Evolutionary conservation across 179 eudicot species (phyloP), one percentile per base, ranked within the genome.

Genomic region (Corrigiola litoralis): DNA sequence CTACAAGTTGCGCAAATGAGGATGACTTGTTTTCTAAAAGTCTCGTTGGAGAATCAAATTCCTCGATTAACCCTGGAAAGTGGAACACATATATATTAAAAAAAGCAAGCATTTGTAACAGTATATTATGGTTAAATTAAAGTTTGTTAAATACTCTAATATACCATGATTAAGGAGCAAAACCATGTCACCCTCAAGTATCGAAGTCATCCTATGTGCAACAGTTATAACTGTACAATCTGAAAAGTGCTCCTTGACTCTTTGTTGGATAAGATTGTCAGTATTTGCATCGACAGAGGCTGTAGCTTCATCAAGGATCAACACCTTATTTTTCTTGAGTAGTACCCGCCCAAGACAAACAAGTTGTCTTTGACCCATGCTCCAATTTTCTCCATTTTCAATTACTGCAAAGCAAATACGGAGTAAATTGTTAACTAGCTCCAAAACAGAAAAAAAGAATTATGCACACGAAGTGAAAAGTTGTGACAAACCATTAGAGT

Each of bases 311-410:
- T 80, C 84, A 34, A 81, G 82, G 27, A 81, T 78, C 47, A 81
- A 50, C 36, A 64, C 68, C 21, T 78, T 78, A 75, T 72, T 75
- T 67, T 65, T 81, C 74, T 78, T 81, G n/a, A n/a, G n/a, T n/a
- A n/a, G n/a, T n/a, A n/a, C n/a, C n/a, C n/a, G n/a, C n/a, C n/a
- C n/a, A n/a, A n/a, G 73, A 54, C 85, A 78, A 29, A 81, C 76
- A 5, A 78, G 70, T 57, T 81, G 85, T 31, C 82, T 82, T 16
- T 66, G 70, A 6, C 61, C 70, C 61, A 66, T 54, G 36, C 86
- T 79, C 83, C 86, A 82, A 24, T 82, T 82, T 51, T 78, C 81
- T 58, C 86, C 86, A 53, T 79, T 76, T 56, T 82, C 82, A 27
- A 62, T 13, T 4, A 82, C 82, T 78, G 72, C 61, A 66, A 9